phyloP scores from a whole-genome alignment of 768 basidiomycete species.

The Chalciporus piperatus region DNA sequence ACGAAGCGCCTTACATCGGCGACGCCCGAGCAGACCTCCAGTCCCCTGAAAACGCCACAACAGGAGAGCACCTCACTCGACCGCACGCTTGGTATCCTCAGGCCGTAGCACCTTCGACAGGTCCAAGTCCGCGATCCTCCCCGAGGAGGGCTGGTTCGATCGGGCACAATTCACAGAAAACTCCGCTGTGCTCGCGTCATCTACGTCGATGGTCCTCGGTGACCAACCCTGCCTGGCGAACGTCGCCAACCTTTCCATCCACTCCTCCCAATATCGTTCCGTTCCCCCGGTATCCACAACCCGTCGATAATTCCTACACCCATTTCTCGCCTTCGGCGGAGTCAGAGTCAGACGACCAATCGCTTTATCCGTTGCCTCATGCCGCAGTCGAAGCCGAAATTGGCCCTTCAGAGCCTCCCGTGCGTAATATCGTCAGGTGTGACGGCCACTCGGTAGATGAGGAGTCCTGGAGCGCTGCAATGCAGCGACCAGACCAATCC shows the following conservation, averaged over 20 bases:
- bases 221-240: conserved; percentile 26
- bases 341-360: conserved; percentile 22
- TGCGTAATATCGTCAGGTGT: conserved; percentile 23
- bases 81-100: conserved; percentile 23
- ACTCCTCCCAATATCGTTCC: conserved; percentile 11
- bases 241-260: conserved; percentile 17
- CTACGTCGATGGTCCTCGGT: conserved; percentile 32
- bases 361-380: conserved; percentile 13
- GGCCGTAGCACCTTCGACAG: conserved; percentile 9
- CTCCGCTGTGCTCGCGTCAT: conserved; percentile 28
- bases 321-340: conserved; percentile 21
- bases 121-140: conserved; percentile 33
- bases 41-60: conserved; percentile 12
- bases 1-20: conserved; percentile 26
- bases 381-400: conserved; percentile 20
- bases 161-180: conserved; percentile 29
- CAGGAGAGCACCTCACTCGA: conserved; percentile 16
- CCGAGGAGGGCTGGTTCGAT: conserved; percentile 31
- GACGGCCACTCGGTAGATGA: conserved; percentile 29
- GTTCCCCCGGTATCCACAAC: conserved; percentile 18
- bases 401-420: background rate
- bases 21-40: conserved; percentile 24
- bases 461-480: conserved; percentile 23
- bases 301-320: conserved; percentile 9
- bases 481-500: conserved; percentile 20